A percentile compares a stretch with the other conserved stretches of the same genome.
phyloP scores from a whole-genome alignment of 345 rosid species.

The Acer yangbiense region DNA sequence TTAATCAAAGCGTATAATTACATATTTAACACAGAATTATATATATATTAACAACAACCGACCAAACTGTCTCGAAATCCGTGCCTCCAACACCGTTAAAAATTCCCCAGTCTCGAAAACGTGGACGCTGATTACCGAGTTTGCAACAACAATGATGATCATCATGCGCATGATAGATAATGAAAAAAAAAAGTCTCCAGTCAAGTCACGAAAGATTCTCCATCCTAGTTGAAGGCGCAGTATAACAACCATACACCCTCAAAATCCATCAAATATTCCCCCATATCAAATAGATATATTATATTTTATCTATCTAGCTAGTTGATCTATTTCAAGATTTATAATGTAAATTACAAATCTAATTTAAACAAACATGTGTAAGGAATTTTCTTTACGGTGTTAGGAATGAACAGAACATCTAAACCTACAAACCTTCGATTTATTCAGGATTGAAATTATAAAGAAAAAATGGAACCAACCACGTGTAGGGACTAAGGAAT shows the following conservation, averaged over 20 bases:
- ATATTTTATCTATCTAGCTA: too few species aligned
- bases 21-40: background rate
- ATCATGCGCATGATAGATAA: constrained; percentile 16
- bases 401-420: too few species aligned
- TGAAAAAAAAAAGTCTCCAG: background rate
- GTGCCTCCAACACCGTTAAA: constrained; percentile 14
- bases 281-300: too few species aligned
- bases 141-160: constrained; percentile 16
- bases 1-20: background rate
- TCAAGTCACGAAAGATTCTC: background rate
- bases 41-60: background rate
- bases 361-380: too few species aligned
- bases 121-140: constrained; percentile 23
- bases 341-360: too few species aligned
- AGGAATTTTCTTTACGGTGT: too few species aligned
- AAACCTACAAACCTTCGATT: too few species aligned
- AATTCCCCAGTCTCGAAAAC: background rate
- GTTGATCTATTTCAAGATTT: too few species aligned
- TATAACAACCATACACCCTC: constrained; percentile 19
- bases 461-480: too few species aligned
- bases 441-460: too few species aligned
- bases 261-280: background rate
- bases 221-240: background rate
- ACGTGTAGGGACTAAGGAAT: too few species aligned
- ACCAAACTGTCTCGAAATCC: constrained; percentile 3